These are phyloP conservation scores for Phytophthora colocasiae DNA, from an alignment of 352 stramenopile genomes.

Conservation along the genomic window DNA sequence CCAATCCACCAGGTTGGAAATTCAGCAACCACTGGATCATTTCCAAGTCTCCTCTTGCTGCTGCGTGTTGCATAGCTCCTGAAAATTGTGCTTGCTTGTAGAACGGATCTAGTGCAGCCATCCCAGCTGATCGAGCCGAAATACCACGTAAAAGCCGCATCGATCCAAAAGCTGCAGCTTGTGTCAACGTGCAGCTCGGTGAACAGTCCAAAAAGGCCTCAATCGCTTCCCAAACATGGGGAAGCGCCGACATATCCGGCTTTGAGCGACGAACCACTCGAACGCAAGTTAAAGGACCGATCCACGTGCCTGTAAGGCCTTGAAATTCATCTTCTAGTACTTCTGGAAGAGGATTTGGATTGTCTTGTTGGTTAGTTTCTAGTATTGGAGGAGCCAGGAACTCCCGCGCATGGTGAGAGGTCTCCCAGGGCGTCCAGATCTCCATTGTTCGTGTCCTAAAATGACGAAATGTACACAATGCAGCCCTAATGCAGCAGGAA, in stretches of 20 bases:
- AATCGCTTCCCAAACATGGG: constrained; percentile 33
- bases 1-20: constrained; percentile 37
- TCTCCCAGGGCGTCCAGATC: constrained; percentile 36
- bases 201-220: constrained; percentile 37
- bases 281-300: constrained; percentile 26
- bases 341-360: too few relatives aligned
- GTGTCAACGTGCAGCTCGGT: constrained; percentile 30
- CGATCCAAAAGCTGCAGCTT: constrained; percentile 30
- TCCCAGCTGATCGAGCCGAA: constrained; percentile 16
- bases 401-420: constrained; percentile 16
- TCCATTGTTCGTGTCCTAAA: constrained; percentile 18
- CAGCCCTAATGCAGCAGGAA: background rate
- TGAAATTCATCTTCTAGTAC: background rate
- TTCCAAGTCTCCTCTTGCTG: constrained; percentile 28
- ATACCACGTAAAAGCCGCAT: constrained; percentile 33
- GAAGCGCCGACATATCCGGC: constrained; percentile 24
- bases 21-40: constrained; percentile 32
- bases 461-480: background rate
- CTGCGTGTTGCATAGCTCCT: constrained; percentile 28
- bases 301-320: constrained; percentile 9
- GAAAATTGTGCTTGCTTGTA: constrained; percentile 41
- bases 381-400: constrained; percentile 6
- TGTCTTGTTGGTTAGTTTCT: background rate
- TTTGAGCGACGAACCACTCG: constrained; percentile 29
- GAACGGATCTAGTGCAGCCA: constrained; percentile 27